Evolutionary conservation across 164 flowering plant genomes (phyloP), one percentile per base, ranked within the genome.

Genomic region (Tinospora cordifolia): DNA sequence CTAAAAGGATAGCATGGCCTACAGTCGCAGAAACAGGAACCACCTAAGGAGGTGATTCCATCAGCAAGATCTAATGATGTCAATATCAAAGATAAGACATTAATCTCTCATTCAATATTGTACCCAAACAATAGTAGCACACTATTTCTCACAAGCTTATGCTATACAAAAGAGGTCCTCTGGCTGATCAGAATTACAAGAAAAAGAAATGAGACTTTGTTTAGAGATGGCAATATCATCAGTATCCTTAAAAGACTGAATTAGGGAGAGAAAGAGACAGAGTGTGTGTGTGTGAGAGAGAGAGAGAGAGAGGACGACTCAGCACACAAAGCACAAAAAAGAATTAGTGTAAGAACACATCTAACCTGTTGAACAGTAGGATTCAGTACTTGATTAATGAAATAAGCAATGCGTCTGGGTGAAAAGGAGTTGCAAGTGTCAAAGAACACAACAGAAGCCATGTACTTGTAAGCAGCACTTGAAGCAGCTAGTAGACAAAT

Each of bases 371-470:
- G 65, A 65, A 46, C 10, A 47, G 78, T 39, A 69, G 79, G 57
- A 63, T 49, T 71, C 71, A 79, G 69, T 15, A 30, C 36, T 65
- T 51, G 73, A 62, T 63, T 64, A 47, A 86, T 51, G 60, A 87
- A 67, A 59, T 75, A 71, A 14, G 84, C 80, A 72, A 90, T 73
- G 17, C 90, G 90, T 67, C 74, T 83, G 17, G 97, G 74, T n/a
- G 95, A 88, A 75, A 92, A 90, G 26, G 97, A 88, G 80, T 89
- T 87, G 38, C 92, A 80, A 19, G 97, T 84, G 72, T 92, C 97
- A 68, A 89, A 41, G 79, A 79, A 92, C 38, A 88, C 57, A 39
- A 87, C 88, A 22, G 54, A 64, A 71, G 87, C 84, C 39, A 10
- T 66, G 77, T 77, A 63, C 65, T 77, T 79, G 69, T 54, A 73